phyloP scores from a whole-genome alignment of 1,139 yeast species.

The Yamadazyma songkhlaensis region DNA sequence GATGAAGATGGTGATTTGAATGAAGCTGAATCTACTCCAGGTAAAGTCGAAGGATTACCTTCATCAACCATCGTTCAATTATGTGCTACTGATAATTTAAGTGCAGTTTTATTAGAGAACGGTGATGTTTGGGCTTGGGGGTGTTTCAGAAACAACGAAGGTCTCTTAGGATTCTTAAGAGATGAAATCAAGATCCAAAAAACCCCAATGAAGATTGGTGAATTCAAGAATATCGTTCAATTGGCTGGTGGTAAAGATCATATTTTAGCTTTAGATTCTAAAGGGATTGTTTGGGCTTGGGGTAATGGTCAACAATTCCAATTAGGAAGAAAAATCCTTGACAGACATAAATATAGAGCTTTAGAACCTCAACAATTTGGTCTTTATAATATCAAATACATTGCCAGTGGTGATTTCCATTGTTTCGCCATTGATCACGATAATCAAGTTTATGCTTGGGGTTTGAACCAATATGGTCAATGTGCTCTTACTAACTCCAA shows the following conservation, averaged over 20 bases:
- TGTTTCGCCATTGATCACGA: conserved; percentile 84
- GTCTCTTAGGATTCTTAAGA: conserved; percentile 77
- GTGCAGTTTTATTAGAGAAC: conserved; percentile 72
- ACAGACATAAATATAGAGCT: conserved; percentile 68
- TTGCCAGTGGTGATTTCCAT: conserved; percentile 94
- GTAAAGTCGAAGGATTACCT: conserved; percentile 67
- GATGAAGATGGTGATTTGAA: conserved; percentile 84
- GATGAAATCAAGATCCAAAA: conserved; percentile 57
- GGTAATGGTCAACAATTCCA: conserved; percentile 95
- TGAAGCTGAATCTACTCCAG: conserved; percentile 87
- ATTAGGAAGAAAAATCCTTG: conserved; percentile 79
- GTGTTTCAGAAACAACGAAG: conserved; percentile 90
- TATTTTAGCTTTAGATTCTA: conserved; percentile 73
- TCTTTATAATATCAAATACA: conserved; percentile 68
- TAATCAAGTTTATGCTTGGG: conserved; percentile 83
- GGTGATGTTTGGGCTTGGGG: conserved; percentile 99
- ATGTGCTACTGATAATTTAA: conserved; percentile 91
- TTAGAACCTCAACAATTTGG: conserved; percentile 80
- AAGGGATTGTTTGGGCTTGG: conserved; percentile 93
- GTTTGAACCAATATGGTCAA: conserved; percentile 94
- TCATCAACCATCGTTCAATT: conserved; percentile 62
- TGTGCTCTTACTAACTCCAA: conserved; percentile 68
- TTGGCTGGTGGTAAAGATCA: conserved; percentile 94
- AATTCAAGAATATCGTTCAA: conserved; percentile 71
- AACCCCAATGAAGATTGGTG: conserved; percentile 62